phyloP scores from a whole-genome alignment of 352 stramenopile genomes.

The Phytophthora quininea region DNA sequence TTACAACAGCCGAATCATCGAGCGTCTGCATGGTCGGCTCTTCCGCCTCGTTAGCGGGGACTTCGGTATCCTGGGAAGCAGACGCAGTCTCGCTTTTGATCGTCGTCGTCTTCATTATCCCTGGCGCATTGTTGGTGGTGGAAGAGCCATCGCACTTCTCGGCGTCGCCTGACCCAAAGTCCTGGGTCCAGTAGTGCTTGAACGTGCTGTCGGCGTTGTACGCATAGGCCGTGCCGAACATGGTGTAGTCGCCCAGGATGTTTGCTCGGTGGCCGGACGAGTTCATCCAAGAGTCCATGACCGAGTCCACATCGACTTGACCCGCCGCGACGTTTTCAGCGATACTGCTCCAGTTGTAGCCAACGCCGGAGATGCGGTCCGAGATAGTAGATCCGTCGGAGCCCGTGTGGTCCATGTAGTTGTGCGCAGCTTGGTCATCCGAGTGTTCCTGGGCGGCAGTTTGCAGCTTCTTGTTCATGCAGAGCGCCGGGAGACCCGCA shows the following conservation, averaged over 20 bases:
- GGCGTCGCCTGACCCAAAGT: constrained; percentile 39
- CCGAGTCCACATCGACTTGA: constrained; percentile 32
- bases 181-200: constrained; percentile 59
- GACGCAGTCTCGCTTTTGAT: background rate
- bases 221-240: constrained; percentile 39
- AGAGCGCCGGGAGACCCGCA: constrained; percentile 32
- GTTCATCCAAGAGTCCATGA: constrained; percentile 45
- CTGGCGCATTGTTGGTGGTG: background rate
- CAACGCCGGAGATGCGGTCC: constrained; percentile 37
- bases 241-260: constrained; percentile 42
- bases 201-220: constrained; percentile 31
- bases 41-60: background rate
- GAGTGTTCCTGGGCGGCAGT: constrained; percentile 31
- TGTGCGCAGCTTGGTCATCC: constrained; percentile 48
- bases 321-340: constrained; percentile 48
- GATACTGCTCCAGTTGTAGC: constrained; percentile 51
- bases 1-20: background rate
- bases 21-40: background rate
- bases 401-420: constrained; percentile 56
- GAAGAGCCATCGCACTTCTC: constrained; percentile 34
- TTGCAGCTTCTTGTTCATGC: constrained; percentile 43
- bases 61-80: constrained; percentile 4
- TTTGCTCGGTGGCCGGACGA: constrained; percentile 36
- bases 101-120: background rate
- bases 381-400: constrained; percentile 40